A percentile compares a stretch with the other conserved stretches of the same genome.
phyloP scores from a whole-genome alignment of 345 rosid species.

The Linum tenue region DNA sequence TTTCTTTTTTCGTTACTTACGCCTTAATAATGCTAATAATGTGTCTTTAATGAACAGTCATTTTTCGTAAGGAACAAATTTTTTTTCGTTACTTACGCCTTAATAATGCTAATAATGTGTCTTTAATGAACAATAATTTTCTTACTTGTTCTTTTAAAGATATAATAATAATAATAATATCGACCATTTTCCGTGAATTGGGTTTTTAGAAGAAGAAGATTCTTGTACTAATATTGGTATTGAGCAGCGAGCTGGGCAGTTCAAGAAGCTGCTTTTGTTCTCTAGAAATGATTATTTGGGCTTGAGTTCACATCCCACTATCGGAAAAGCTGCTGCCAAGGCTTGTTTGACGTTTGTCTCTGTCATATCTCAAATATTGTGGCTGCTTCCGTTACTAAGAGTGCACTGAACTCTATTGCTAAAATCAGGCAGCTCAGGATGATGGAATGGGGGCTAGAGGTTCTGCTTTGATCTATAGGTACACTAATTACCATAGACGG shows the following conservation, averaged over 20 bases:
- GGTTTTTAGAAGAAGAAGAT: constrained; percentile 58
- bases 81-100: too few relatives aligned
- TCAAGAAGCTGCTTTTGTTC: constrained; percentile 68
- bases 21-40: too few relatives aligned
- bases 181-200: too few relatives aligned
- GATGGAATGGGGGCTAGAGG: constrained; percentile 99
- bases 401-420: constrained; percentile 8
- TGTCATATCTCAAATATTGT: neutral
- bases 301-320: constrained; percentile 80
- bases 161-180: too few relatives aligned
- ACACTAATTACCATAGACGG: constrained; percentile 71
- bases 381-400: too few relatives aligned
- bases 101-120: too few relatives aligned
- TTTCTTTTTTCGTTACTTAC: too few relatives aligned
- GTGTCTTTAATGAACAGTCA: too few relatives aligned
- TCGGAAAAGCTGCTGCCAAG: constrained; percentile 64
- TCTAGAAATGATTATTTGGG: constrained; percentile 98
- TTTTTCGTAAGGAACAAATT: too few relatives aligned
- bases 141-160: too few relatives aligned
- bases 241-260: constrained; percentile 17
- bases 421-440: constrained; percentile 62
- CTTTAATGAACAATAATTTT: too few relatives aligned
- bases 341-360: constrained; percentile 28
- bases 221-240: constrained; percentile 20
- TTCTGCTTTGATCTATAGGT: constrained; percentile 86